Percentiles rank a stretch among this genome's conserved stretches.
Conservation (phyloP, 352 stramenopile species). For the Phytophthora fragariaefolia region DNA sequence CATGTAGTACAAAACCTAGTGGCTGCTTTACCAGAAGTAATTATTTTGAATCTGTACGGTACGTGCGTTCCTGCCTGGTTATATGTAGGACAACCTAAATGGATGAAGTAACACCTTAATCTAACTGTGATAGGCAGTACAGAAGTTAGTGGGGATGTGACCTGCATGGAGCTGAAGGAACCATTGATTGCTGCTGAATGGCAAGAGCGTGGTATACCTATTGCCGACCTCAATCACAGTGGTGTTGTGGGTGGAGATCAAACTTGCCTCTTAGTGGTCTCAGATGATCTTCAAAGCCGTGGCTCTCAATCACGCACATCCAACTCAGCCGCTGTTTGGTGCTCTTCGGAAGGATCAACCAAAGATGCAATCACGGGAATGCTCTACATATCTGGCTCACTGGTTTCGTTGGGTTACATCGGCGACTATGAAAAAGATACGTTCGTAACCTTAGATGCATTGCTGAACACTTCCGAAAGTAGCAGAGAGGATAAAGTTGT, state of each 20-base stretch:
- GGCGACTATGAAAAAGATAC: background rate
- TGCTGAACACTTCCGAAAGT: too few species aligned
- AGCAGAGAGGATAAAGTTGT: background rate
- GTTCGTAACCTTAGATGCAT: slow-evolving; percentile 6
- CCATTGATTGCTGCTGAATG: slow-evolving; percentile 33
- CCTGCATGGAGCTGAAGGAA: slow-evolving; percentile 43
- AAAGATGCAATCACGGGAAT: slow-evolving; percentile 28
- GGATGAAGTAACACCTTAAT: too few species aligned
- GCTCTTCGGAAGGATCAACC: background rate
- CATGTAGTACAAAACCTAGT: slow-evolving; percentile 32
- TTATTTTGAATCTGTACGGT: slow-evolving; percentile 71
- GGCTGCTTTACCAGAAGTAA: slow-evolving; percentile 32
- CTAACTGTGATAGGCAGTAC: slow-evolving; percentile 52
- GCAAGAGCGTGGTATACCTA: slow-evolving; percentile 50
- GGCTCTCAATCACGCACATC: background rate
- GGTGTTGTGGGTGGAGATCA: slow-evolving; percentile 34
- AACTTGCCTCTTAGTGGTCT: slow-evolving; percentile 36
- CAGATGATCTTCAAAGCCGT: slow-evolving; percentile 1
- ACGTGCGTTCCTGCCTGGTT: too few species aligned
- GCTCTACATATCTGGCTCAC: slow-evolving; percentile 42
- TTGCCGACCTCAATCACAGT: slow-evolving; percentile 32
- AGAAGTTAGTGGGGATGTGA: slow-evolving; percentile 69
- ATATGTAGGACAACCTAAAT: too few species aligned
- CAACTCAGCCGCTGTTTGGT: slow-evolving; percentile 21
- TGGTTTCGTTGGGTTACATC: slow-evolving; percentile 49